Base-by-base conservation (phyloP, 1,139 yeast genomes). In the Yamadazyma friedrichii region DNA sequence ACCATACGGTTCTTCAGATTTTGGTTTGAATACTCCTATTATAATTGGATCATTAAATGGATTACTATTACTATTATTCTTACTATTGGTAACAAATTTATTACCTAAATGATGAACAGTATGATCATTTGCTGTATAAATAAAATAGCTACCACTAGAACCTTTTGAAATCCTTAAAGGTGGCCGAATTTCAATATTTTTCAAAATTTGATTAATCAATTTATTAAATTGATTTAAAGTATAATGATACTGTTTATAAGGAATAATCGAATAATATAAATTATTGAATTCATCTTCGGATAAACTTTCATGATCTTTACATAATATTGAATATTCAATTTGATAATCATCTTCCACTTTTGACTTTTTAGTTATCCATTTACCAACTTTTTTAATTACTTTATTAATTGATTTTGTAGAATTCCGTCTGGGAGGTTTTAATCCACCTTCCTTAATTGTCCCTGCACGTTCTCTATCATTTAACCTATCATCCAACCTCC, bases 1-100 rank as follows among this genome's bases (percentile, higher is more conserved):
- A 0, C 91, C 93, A 54, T 84, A 84, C 0, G 91, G 93, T 50
- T 84, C 91, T 58, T 84, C 93, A 58, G 84, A 88, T 54, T 83
- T 83, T 6, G 93, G 93, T 55, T 84, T 84, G 66, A 84, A 84
- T 2, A 84, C 82, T 0, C 84, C 91, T 5, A 73, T 74, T 34
- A 50, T 58, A 5, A 29, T 25, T 4, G 33, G 28, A n/a, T 25
- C 33, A 31, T 48, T 17, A 9, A 33, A 33, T 45, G 9, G 42
- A 33, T 31, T 17, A 9, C 24, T 20, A 20, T 5, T 28, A 13
- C 9, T 28, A 13, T 28, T 12, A 28, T 12, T 28, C 5, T 28
- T 12, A 28, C 8, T 13, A 28, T 13, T 28, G 31, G 31, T 6
- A 15, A 15, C 9, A 16, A 3, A 20, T 31, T 20, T 9, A 6